Conservation (phyloP, 441 rosid genomes). For the Erodium trifolium region DNA sequence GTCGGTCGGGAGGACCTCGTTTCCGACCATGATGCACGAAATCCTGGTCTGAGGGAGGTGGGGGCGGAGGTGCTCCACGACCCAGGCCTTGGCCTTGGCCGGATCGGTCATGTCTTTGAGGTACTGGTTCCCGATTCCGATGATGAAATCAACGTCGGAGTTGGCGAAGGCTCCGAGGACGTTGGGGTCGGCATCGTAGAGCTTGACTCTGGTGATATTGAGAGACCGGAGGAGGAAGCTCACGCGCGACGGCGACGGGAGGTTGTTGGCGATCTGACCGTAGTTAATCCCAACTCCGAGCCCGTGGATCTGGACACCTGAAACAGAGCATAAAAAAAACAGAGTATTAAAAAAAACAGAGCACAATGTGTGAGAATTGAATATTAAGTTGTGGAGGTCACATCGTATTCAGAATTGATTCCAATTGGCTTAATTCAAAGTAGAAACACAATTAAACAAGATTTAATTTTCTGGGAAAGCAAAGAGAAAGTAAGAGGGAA, state of each 20-base stretch:
- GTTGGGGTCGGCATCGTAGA: neutral
- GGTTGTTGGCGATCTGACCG: neutral
- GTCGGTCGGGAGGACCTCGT: conserved; percentile 11
- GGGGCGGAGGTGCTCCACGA: neutral
- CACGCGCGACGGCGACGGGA: neutral
- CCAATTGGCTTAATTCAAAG: no score
- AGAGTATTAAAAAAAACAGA: no score
- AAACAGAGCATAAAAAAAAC: neutral
- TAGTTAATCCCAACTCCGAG: neutral
- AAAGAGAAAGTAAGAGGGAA: neutral
- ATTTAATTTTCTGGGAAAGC: no score
- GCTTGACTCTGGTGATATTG: neutral
- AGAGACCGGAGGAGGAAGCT: conserved; percentile 1
- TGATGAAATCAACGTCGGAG: conserved; percentile 1
- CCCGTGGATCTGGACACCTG: neutral
- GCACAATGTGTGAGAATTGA: no score
- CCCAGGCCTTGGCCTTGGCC: neutral
- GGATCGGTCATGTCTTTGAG: neutral
- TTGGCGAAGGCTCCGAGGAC: neutral
- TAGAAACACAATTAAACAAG: no score
- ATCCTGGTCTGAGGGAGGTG: neutral
- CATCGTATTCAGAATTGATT: no score
- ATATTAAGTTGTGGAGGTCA: no score
- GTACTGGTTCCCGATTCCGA: neutral
- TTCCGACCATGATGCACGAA: neutral